Percentiles rank a stretch among this genome's conserved stretches.
phyloP scores from a whole-genome alignment of 148 eudicot genomes.

The Cornus suecica region DNA sequence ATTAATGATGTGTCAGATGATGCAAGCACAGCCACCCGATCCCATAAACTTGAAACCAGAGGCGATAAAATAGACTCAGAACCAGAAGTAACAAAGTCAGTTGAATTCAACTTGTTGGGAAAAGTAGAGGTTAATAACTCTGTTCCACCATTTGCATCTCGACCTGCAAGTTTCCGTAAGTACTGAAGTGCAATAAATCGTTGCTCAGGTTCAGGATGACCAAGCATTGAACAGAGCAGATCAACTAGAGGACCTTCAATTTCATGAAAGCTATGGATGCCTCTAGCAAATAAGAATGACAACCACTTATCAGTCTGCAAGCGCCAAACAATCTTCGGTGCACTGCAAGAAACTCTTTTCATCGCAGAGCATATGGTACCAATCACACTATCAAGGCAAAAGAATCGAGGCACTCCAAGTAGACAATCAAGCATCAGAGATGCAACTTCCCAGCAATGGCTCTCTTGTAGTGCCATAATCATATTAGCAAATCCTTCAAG shows the following conservation, averaged over 20 bases:
- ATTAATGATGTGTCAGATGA: slow-evolving; percentile 54
- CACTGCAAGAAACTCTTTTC: slow-evolving; percentile 47
- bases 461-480: slow-evolving; percentile 38
- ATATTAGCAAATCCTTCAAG: slow-evolving; percentile 55
- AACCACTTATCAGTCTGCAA: slow-evolving; percentile 65
- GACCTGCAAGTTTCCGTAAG: slow-evolving; percentile 57
- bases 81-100: slow-evolving; percentile 27
- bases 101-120: slow-evolving; percentile 28
- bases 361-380: slow-evolving; percentile 45
- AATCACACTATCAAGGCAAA: slow-evolving; percentile 49
- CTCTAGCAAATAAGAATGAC: slow-evolving; percentile 51
- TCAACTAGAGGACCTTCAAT: slow-evolving; percentile 45
- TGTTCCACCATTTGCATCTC: slow-evolving; percentile 46
- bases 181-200: slow-evolving; percentile 62
- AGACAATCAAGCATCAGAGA: slow-evolving; percentile 58
- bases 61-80: slow-evolving; percentile 40
- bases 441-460: slow-evolving; percentile 73
- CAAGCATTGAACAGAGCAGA: slow-evolving; percentile 52
- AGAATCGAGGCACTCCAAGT: slow-evolving; percentile 46
- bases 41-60: slow-evolving; percentile 65
- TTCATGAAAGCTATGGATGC: slow-evolving; percentile 37
- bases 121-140: slow-evolving; percentile 31
- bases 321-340: slow-evolving; percentile 75
- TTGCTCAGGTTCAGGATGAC: slow-evolving; percentile 83
- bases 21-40: slow-evolving; percentile 53